Percentiles rank a stretch among this genome's conserved stretches.
Evolutionary conservation across 75 land plant genomes (phyloP).

Genomic region (Adiantum capillusveneris): DNA sequence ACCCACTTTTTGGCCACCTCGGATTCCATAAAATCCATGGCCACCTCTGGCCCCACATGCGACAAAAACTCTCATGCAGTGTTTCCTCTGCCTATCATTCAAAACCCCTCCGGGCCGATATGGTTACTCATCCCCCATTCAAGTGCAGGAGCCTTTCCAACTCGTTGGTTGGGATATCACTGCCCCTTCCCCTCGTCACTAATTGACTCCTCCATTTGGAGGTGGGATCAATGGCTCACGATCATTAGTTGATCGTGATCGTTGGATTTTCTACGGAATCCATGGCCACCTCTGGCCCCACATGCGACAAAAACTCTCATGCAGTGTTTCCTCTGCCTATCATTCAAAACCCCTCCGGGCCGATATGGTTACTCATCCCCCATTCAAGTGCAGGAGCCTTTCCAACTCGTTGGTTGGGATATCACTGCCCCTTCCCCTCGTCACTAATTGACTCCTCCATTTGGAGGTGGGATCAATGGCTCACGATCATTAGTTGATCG

Average conservation of each 20-base stretch:
- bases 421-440: too few relatives aligned
- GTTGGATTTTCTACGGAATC: background rate
- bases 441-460: too few relatives aligned
- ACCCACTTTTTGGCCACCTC: background rate
- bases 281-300: background rate
- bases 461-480: too few relatives aligned
- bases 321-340: background rate
- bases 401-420: constrained; percentile 1
- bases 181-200: too few relatives aligned
- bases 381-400: background rate
- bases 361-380: background rate
- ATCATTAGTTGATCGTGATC: too few relatives aligned
- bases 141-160: background rate
- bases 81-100: background rate
- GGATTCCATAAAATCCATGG: background rate
- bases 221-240: too few relatives aligned
- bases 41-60: background rate
- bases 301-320: background rate
- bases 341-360: background rate
- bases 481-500: too few relatives aligned
- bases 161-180: background rate
- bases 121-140: background rate
- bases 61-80: background rate
- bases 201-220: too few relatives aligned
- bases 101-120: background rate